Conservation (phyloP, 768 basidiomycete species). For the Amylocystis lapponica region DNA sequence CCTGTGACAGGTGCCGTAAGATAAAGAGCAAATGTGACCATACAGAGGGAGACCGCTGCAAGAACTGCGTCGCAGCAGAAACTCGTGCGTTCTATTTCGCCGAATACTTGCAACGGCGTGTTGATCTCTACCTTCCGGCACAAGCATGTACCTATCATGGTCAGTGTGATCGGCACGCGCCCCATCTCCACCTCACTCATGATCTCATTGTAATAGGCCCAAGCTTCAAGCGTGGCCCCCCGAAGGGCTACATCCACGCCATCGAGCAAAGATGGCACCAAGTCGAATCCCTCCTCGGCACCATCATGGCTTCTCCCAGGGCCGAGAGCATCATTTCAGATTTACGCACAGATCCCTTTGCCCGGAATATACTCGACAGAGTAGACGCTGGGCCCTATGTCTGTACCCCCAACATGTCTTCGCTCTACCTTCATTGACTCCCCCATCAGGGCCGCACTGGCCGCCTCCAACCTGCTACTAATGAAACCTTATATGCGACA, state of each 20-base stretch:
- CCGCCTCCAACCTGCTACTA: conserved; percentile 6
- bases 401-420: conserved; percentile 15
- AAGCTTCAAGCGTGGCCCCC: conserved; percentile 78
- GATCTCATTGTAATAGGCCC: conserved; percentile 53
- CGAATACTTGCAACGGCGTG: background rate
- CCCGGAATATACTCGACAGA: conserved; percentile 67
- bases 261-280: conserved; percentile 91
- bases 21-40: conserved; percentile 85
- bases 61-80: conserved; percentile 47
- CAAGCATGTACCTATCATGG: conserved; percentile 47
- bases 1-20: conserved; percentile 85
- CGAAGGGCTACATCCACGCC: conserved; percentile 89
- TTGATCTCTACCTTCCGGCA: conserved; percentile 13
- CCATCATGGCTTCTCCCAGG: conserved; percentile 64
- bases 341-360: conserved; percentile 66
- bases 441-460: conserved; percentile 52
- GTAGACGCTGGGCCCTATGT: conserved; percentile 82
- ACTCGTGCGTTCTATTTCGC: conserved; percentile 11
- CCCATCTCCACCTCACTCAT: conserved; percentile 1
- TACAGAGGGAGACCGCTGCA: conserved; percentile 58
- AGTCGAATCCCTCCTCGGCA: conserved; percentile 84
- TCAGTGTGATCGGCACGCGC: conserved; percentile 33
- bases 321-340: conserved; percentile 59
- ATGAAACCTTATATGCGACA: conserved; percentile 29
- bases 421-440: conserved; percentile 42